Evolutionary conservation across 768 basidiomycete species (phyloP).

Genomic region (Trametes cubensis): DNA sequence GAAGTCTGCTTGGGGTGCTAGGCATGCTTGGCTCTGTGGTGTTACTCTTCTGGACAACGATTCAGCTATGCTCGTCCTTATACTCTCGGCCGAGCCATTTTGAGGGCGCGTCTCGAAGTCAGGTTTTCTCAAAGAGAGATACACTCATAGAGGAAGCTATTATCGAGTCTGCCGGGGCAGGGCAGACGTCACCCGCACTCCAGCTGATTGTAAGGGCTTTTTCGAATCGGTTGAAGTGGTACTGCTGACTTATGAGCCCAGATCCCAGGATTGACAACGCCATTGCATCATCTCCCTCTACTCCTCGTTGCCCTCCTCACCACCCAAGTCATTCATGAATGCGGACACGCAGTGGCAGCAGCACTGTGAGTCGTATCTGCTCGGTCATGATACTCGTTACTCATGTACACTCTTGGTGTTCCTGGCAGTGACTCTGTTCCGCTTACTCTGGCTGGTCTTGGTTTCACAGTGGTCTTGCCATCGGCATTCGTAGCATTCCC

Average conservation of each 20-base stretch:
- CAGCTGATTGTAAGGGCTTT: conserved; percentile 36
- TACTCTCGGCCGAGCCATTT: neutral
- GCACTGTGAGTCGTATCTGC: conserved; percentile 57
- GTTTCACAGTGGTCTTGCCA: conserved; percentile 67
- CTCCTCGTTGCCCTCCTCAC: conserved; percentile 26
- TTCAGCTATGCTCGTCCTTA: conserved; percentile 1
- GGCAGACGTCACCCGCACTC: conserved; percentile 5
- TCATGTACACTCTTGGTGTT: neutral
- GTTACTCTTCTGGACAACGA: conserved; percentile 42
- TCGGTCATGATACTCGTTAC: neutral
- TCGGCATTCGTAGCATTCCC: conserved; percentile 76
- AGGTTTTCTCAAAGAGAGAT: neutral
- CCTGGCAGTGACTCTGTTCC: conserved; percentile 62
- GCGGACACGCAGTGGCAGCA: conserved; percentile 77
- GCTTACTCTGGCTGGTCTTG: conserved; percentile 60
- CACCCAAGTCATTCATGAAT: conserved; percentile 37
- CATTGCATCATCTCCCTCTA: conserved; percentile 67
- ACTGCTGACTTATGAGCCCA: conserved; percentile 30
- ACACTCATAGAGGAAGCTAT: neutral
- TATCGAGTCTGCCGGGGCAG: neutral
- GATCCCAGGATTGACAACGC: conserved; percentile 85
- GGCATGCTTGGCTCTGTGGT: conserved; percentile 51
- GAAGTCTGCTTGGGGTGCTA: conserved; percentile 45
- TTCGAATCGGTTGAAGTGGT: too few relatives aligned
- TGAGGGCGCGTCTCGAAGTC: neutral